A percentile compares a stretch with the other conserved stretches of the same genome.
phyloP scores from a whole-genome alignment of 1,284 basidiomycete genomes.

The Trichosporon faecale region DNA sequence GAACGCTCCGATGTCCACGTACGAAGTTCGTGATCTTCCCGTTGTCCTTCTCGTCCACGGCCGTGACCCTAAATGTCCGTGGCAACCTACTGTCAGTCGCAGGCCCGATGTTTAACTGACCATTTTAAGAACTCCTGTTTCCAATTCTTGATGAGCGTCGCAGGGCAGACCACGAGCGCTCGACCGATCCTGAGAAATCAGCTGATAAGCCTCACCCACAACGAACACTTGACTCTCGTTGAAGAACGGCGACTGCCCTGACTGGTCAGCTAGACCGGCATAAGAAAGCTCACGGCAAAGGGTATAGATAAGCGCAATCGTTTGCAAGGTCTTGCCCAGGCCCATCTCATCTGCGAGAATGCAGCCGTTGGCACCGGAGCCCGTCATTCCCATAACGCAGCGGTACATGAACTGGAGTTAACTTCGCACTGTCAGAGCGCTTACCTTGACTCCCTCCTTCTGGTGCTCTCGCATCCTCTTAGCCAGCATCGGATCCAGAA shows the following conservation, averaged over 20 bases:
- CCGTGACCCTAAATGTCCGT: slow-evolving; percentile 58
- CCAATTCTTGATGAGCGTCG: slow-evolving; percentile 95
- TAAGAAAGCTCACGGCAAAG: slow-evolving; percentile 64
- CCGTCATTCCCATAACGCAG: slow-evolving; percentile 88
- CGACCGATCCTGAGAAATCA: slow-evolving; percentile 60
- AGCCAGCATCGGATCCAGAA: slow-evolving; percentile 84
- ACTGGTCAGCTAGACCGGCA: slow-evolving; percentile 13
- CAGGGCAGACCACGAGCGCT: slow-evolving; percentile 89
- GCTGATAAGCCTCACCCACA: not conserved
- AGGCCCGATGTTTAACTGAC: slow-evolving; percentile 48
- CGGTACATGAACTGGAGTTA: slow-evolving; percentile 79
- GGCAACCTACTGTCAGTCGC: slow-evolving; percentile 15
- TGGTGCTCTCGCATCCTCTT: slow-evolving; percentile 84
- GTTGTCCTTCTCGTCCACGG: slow-evolving; percentile 71
- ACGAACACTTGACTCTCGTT: slow-evolving; percentile 57
- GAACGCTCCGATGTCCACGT: slow-evolving; percentile 53
- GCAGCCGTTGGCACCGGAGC: slow-evolving; percentile 77
- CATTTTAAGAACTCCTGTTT: slow-evolving; percentile 93
- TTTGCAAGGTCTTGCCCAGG: slow-evolving; percentile 84
- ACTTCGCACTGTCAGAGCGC: slow-evolving; percentile 12
- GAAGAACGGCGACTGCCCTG: slow-evolving; percentile 73
- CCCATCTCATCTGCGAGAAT: slow-evolving; percentile 99
- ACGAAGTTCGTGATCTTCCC: slow-evolving; percentile 68
- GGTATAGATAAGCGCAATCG: slow-evolving; percentile 82
- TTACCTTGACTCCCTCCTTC: slow-evolving; percentile 65